These are phyloP conservation scores for Irpex sp. DNA, from an alignment of 1,284 basidiomycete genomes.

Conservation along the genomic window DNA sequence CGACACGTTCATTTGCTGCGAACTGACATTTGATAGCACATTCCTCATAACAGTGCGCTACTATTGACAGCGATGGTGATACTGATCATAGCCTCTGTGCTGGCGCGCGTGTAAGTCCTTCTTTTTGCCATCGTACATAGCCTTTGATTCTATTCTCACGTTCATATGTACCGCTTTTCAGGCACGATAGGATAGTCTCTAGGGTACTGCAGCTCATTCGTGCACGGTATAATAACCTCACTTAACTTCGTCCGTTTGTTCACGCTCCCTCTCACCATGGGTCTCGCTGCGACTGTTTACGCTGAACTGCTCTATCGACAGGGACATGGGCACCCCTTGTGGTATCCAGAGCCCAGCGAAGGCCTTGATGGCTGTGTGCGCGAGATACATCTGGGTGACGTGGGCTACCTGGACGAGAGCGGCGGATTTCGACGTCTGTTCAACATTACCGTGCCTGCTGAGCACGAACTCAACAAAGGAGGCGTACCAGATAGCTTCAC, in stretches of 20 bases:
- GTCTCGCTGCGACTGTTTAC: not conserved
- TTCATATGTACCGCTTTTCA: not conserved
- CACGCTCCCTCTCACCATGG: not conserved
- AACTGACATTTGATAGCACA: too few species aligned
- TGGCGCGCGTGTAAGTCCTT: too few species aligned
- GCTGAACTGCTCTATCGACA: not conserved
- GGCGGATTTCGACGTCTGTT: slow-evolving; percentile 1
- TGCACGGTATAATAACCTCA: too few species aligned
- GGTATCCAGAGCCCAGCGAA: not conserved
- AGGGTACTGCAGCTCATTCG: too few species aligned
- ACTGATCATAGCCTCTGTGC: too few species aligned
- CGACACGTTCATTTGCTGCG: too few species aligned
- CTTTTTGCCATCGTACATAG: not conserved
- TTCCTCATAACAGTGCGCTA: too few species aligned
- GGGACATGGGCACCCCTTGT: not conserved
- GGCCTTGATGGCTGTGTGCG: not conserved
- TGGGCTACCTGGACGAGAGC: not conserved
- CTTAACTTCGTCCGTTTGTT: not conserved
- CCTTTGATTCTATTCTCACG: not conserved
- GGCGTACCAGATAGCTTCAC: slow-evolving; percentile 15
- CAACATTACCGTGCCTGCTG: slow-evolving; percentile 7
- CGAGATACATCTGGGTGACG: not conserved
- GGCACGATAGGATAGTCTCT: too few species aligned
- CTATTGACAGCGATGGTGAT: too few species aligned
- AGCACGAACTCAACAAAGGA: slow-evolving; percentile 17